These are phyloP conservation scores for Lodderomyces theae DNA, from an alignment of 1,139 yeast species.

Conservation along the genomic window DNA sequence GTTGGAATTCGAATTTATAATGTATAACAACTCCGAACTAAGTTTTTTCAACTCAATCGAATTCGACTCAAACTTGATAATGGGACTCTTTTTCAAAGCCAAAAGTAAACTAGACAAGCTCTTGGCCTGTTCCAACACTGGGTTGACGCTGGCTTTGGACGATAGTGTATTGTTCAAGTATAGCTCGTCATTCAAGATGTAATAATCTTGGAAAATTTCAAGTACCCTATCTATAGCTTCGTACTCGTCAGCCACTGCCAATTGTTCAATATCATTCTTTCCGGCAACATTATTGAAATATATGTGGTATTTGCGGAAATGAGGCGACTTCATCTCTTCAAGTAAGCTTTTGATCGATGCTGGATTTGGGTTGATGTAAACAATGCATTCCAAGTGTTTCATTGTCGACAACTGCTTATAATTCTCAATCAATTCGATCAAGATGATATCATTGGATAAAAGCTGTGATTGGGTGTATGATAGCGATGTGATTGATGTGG, in stretches of 20 bases:
- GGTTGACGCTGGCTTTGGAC: constrained; percentile 8
- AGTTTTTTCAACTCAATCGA: constrained; percentile 62
- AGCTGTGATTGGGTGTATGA: constrained; percentile 84
- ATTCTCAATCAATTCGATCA: constrained; percentile 71
- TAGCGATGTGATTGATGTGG: constrained; percentile 82
- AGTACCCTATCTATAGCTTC: constrained; percentile 75
- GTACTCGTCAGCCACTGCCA: constrained; percentile 88
- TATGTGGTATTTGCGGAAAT: constrained; percentile 71
- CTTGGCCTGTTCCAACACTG: constrained; percentile 46
- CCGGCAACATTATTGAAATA: constrained; percentile 73
- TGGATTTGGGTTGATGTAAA: constrained; percentile 71
- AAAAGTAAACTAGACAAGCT: constrained; percentile 65
- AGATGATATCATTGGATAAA: constrained; percentile 74
- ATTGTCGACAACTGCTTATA: constrained; percentile 59
- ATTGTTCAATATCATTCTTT: constrained; percentile 73
- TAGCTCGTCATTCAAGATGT: constrained; percentile 67
- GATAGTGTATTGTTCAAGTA: constrained; percentile 29
- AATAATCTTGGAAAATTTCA: constrained; percentile 83
- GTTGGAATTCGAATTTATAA: constrained; percentile 55
- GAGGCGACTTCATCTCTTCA: constrained; percentile 73
- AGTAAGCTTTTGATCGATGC: constrained; percentile 59
- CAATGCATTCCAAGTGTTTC: constrained; percentile 81
- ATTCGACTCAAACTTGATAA: constrained; percentile 70
- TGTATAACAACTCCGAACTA: constrained; percentile 65
- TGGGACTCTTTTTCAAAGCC: constrained; percentile 73